These are phyloP conservation scores for Silybum marianum DNA, from an alignment of 129 eudicot genomes.

Conservation along the genomic window DNA sequence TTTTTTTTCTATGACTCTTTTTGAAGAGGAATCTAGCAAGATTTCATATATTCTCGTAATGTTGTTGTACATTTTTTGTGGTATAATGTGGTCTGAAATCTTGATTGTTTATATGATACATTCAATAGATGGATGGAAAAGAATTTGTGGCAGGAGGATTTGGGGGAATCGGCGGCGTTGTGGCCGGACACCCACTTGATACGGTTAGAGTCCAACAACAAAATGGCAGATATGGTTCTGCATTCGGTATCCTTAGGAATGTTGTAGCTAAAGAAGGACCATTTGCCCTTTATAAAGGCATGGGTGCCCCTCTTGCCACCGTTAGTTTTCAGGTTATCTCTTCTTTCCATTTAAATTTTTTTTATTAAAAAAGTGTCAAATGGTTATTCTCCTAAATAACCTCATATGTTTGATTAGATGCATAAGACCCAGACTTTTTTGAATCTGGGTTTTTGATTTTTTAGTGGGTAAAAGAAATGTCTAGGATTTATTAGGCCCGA, in stretches of 20 bases:
- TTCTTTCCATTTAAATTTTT: background rate
- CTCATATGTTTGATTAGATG: background rate
- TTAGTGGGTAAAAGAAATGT: too few relatives aligned
- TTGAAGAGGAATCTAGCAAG: background rate
- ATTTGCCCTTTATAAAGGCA: constrained; percentile 64
- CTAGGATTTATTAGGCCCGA: too few relatives aligned
- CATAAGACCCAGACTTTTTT: too few relatives aligned
- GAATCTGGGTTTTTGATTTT: background rate
- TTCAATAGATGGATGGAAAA: constrained; percentile 63
- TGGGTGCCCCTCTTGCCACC: constrained; percentile 84
- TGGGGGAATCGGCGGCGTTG: constrained; percentile 74
- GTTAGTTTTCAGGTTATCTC: constrained; percentile 71
- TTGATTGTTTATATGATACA: background rate
- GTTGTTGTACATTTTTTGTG: background rate
- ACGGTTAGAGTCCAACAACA: constrained; percentile 78
- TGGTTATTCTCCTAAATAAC: background rate
- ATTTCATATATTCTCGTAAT: background rate
- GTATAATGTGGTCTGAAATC: background rate
- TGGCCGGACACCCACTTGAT: constrained; percentile 85
- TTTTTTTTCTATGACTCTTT: background rate
- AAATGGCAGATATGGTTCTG: constrained; percentile 42
- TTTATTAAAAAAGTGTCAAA: background rate
- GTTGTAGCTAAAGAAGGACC: constrained; percentile 55
- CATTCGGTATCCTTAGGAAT: constrained; percentile 46
- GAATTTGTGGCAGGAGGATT: constrained; percentile 90